Evolutionary conservation across 805 yeast species (phyloP), one percentile per base, ranked within the genome.

Genomic region (Brettanomyces anomalus): DNA sequence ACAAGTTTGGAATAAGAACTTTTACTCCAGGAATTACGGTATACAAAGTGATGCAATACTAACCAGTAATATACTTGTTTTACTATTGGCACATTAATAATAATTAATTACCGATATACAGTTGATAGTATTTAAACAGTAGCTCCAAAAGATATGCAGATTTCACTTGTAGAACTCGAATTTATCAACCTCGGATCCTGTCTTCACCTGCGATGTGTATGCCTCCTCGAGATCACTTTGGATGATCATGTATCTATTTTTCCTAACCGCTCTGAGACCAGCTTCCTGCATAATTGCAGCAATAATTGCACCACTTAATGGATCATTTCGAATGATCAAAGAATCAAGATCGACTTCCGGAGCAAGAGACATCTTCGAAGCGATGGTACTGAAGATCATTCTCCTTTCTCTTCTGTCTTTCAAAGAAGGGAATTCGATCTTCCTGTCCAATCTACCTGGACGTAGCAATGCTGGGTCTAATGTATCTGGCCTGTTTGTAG

Each of bases 271-370:
- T 54, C 98, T 79, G 53, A 93, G 75, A 52, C 99, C 99, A 24
- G 99, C 99, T 68, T 94, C 99, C 74, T 93, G 99, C 98, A 93
- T 93, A 53, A 93, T 90, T 15, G 98, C 98, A 14, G 99, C 97
- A 60, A 93, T 93, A 44, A 90, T 77, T 11, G 95, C 98, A 59
- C 99, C 99, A 32, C 96, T 86, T 46, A 94, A 71, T 34, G 98
- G 96, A 62, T 93, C 98, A 60, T 93, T 93, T 65, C 99, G 83
- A 55, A 88, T 78, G 53, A 93, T 90, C 54, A 93, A 75, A 18
- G 96, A 83, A 66, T 94, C 98, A 55, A 93, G 74, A 62, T 93
- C 99, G 41, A 79, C 95, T 66, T 93, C 99, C 20, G 99, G 99
- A 3, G 98, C 95, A 52, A 93, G 73, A 6, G 97, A 84, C 99